These are phyloP conservation scores for Aquilaria sinensis DNA, from an alignment of 345 rosid genomes.

Conservation along the genomic window DNA sequence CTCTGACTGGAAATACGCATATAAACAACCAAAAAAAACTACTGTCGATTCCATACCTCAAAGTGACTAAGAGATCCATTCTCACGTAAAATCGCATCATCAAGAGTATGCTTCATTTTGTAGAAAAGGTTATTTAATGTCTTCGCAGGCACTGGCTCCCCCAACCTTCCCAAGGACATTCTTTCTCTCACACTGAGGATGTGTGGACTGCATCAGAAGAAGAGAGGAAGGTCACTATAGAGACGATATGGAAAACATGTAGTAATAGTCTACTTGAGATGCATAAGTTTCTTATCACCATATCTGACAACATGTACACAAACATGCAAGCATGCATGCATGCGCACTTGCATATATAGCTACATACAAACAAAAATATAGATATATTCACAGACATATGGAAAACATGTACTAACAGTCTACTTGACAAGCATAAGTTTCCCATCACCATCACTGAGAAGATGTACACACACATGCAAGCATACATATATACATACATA, in stretches of 20 bases:
- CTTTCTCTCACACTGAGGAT: constrained; percentile 74
- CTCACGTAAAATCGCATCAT: constrained; percentile 50
- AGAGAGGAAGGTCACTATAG: neutral
- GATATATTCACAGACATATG: neutral
- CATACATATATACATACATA: too few relatives aligned
- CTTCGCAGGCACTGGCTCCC: constrained; percentile 53
- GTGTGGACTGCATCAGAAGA: constrained; percentile 59
- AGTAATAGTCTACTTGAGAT: too few relatives aligned
- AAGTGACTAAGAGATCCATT: constrained; percentile 77
- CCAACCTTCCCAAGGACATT: constrained; percentile 50
- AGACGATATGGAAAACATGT: too few relatives aligned
- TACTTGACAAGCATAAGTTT: too few relatives aligned
- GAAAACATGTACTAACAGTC: neutral
- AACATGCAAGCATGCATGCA: too few relatives aligned
- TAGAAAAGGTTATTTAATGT: constrained; percentile 50
- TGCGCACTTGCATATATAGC: too few relatives aligned
- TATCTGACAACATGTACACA: too few relatives aligned
- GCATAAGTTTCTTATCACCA: too few relatives aligned
- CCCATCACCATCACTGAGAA: too few relatives aligned
- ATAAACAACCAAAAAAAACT: neutral
- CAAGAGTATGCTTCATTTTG: constrained; percentile 43
- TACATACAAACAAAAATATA: neutral
- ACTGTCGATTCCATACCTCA: constrained; percentile 43
- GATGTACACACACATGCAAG: too few relatives aligned
- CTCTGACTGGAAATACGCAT: too few relatives aligned